Evolutionary conservation across 1,284 basidiomycete genomes (phyloP).

Genomic region (Cryptococcus neoformans): DNA sequence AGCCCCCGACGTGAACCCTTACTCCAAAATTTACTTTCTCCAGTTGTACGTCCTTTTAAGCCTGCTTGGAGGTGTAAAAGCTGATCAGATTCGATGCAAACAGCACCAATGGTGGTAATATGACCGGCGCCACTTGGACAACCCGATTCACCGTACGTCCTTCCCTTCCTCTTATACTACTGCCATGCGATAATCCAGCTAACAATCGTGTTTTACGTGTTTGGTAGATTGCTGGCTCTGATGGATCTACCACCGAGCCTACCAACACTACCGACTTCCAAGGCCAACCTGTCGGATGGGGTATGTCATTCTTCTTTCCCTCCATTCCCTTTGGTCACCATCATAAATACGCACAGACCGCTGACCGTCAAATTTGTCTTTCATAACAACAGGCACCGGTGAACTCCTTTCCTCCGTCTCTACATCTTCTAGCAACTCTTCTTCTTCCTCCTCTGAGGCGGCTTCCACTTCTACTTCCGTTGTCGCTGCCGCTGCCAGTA

Average conservation of each 20-base stretch:
- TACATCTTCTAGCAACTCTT: slow-evolving; percentile 5
- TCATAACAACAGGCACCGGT: no score
- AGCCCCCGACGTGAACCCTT: slow-evolving; percentile 45
- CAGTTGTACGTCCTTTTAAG: slow-evolving; percentile 34
- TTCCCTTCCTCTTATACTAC: not conserved
- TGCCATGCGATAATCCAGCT: not conserved
- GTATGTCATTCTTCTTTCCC: no score
- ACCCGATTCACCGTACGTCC: slow-evolving; percentile 47
- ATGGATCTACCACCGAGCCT: slow-evolving; percentile 39
- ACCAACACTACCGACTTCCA: slow-evolving; percentile 7
- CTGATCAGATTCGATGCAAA: not conserved
- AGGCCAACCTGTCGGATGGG: not conserved
- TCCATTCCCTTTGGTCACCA: no score
- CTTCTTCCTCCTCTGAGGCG: not conserved
- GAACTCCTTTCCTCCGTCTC: no score
- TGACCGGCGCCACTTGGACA: slow-evolving; percentile 38
- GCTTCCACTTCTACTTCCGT: not conserved
- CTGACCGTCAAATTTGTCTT: no score
- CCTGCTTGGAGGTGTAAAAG: not conserved
- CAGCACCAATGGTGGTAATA: slow-evolving; percentile 31
- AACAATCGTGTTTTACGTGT: not conserved
- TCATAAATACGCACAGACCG: no score
- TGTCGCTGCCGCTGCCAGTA: not conserved
- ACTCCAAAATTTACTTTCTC: slow-evolving; percentile 50
- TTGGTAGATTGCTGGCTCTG: slow-evolving; percentile 37